Conservation (phyloP, 495 filamentous ascomycete species). For the Annulohypoxylon maeteangense region DNA sequence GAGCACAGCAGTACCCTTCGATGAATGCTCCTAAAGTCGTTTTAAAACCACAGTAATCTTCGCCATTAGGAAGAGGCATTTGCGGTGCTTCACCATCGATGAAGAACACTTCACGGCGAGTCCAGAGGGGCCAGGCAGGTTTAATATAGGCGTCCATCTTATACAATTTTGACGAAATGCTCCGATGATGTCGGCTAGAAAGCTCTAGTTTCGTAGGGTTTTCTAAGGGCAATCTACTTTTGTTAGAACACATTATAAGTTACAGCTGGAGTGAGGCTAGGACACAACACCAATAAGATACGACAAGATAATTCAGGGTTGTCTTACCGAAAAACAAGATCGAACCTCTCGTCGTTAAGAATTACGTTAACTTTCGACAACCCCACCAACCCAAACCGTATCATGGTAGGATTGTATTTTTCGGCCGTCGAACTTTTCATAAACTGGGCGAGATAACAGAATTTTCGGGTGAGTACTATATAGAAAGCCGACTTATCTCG, state of each 20-base stretch:
- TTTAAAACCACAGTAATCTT: slow-evolving; percentile 83
- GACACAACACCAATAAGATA: too few species aligned
- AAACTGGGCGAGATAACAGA: slow-evolving; percentile 81
- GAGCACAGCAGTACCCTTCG: slow-evolving; percentile 76
- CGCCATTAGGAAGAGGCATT: slow-evolving; percentile 64
- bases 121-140: slow-evolving; percentile 81
- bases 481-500: slow-evolving; percentile 87
- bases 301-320: neutral
- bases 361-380: slow-evolving; percentile 71
- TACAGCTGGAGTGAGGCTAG: neutral
- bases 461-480: slow-evolving; percentile 84
- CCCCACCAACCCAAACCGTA: slow-evolving; percentile 72
- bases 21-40: slow-evolving; percentile 89
- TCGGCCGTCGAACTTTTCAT: slow-evolving; percentile 59
- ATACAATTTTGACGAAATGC: slow-evolving; percentile 79
- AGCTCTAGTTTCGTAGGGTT: slow-evolving; percentile 73
- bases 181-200: slow-evolving; percentile 79
- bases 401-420: slow-evolving; percentile 31
- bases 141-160: slow-evolving; percentile 80
- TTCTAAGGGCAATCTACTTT: slow-evolving; percentile 70
- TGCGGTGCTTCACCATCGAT: slow-evolving; percentile 68
- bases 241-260: slow-evolving; percentile 36
- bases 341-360: slow-evolving; percentile 83
- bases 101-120: slow-evolving; percentile 70
- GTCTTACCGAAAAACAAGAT: slow-evolving; percentile 81